These are phyloP conservation scores for Protea cynaroides DNA, from an alignment of 164 flowering plant species.

Conservation along the genomic window DNA sequence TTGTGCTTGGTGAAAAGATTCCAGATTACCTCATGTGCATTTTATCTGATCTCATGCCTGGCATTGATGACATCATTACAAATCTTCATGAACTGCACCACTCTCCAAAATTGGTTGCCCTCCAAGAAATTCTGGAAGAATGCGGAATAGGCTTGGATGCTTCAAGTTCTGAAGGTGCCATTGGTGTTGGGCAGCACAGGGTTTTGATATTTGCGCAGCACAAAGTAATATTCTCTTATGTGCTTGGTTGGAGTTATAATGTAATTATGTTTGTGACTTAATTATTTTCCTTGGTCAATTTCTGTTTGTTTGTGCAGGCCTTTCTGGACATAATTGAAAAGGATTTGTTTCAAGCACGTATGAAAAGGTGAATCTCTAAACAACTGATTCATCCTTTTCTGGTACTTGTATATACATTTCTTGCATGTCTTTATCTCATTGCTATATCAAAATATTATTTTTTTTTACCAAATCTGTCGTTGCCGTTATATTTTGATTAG, in stretches of 20 bases:
- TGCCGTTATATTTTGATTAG: no score
- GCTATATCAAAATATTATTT: no score
- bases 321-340: conserved; percentile 90
- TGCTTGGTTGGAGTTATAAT: conserved; percentile 1
- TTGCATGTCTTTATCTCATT: no score
- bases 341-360: conserved; percentile 79
- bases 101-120: conserved; percentile 95
- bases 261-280: neutral
- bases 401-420: neutral
- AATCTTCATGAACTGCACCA: conserved; percentile 81
- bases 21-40: conserved; percentile 39
- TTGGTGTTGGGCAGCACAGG: conserved; percentile 83
- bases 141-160: conserved; percentile 94
- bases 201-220: conserved; percentile 96
- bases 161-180: conserved; percentile 53
- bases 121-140: conserved; percentile 93
- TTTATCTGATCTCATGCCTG: conserved; percentile 57
- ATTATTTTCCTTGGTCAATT: conserved; percentile 3
- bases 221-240: conserved; percentile 38
- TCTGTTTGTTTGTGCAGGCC: conserved; percentile 47
- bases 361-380: conserved; percentile 60
- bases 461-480: no score
- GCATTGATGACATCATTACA: conserved; percentile 40
- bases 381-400: neutral
- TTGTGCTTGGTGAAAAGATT: conserved; percentile 68